A percentile compares a stretch with the other conserved stretches of the same genome.
Evolutionary conservation across 768 basidiomycete genomes (phyloP).

Genomic region (Neoboletus subvelutipes): DNA sequence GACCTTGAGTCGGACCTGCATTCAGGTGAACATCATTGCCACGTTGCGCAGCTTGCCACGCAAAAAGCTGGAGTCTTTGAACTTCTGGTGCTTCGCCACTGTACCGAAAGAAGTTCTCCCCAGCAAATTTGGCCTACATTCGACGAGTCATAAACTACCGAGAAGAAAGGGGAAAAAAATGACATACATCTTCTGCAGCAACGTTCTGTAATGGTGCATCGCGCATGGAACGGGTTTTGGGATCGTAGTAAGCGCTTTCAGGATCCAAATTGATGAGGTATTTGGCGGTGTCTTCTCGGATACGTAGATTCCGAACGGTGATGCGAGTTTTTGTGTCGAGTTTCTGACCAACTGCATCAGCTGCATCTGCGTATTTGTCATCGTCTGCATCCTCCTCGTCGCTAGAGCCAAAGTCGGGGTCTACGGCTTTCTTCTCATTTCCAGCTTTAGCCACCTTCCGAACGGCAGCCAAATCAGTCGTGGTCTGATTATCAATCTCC

Average conservation of each 20-base stretch:
- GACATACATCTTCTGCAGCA: slow-evolving; percentile 82
- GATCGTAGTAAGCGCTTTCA: slow-evolving; percentile 96
- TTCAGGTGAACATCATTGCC: slow-evolving; percentile 96
- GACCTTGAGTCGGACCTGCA: slow-evolving; percentile 94
- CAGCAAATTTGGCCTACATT: slow-evolving; percentile 80
- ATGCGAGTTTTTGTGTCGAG: slow-evolving; percentile 97
- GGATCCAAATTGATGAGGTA: slow-evolving; percentile 96
- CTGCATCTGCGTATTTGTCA: slow-evolving; percentile 97
- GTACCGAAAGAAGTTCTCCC: slow-evolving; percentile 92
- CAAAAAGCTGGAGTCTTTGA: slow-evolving; percentile 91
- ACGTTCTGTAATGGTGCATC: slow-evolving; percentile 84
- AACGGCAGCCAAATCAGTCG: slow-evolving; percentile 86
- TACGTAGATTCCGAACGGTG: slow-evolving; percentile 96
- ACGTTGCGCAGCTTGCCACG: slow-evolving; percentile 91
- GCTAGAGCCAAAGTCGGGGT: slow-evolving; percentile 94
- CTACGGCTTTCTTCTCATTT: slow-evolving; percentile 64
- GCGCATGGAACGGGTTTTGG: slow-evolving; percentile 99
- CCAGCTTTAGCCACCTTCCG: slow-evolving; percentile 94
- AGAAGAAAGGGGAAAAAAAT: background rate
- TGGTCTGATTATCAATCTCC: slow-evolving; percentile 96
- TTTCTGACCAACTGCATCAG: slow-evolving; percentile 97
- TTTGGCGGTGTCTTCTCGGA: slow-evolving; percentile 98
- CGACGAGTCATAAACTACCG: slow-evolving; percentile 1
- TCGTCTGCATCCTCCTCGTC: slow-evolving; percentile 96
- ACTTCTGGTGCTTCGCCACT: slow-evolving; percentile 93